These are phyloP conservation scores for Leishmania braziliensis DNA, from an alignment of 208 protist genomes.

Conservation along the genomic window DNA sequence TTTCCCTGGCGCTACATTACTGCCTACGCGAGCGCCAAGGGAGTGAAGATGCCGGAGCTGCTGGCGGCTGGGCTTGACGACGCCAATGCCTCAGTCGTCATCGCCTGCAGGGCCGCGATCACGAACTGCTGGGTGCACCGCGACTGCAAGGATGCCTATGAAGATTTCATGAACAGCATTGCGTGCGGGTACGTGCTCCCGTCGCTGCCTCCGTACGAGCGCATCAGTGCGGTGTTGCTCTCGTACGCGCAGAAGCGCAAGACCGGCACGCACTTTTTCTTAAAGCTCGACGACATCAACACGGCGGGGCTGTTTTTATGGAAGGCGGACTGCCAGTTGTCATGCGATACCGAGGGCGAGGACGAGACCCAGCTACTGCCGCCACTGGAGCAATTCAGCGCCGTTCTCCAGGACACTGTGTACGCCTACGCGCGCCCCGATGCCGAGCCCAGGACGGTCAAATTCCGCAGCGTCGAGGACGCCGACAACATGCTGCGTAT, in stretches of 20 bases:
- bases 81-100: slow-evolving; percentile 61
- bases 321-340: slow-evolving; percentile 66
- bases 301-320: slow-evolving; percentile 75
- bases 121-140: slow-evolving; percentile 88
- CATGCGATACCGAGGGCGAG: slow-evolving; percentile 63
- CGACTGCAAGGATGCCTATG: slow-evolving; percentile 69
- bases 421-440: slow-evolving; percentile 82
- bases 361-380: slow-evolving; percentile 60
- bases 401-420: slow-evolving; percentile 81
- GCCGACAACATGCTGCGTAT: slow-evolving; percentile 86
- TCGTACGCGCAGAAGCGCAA: slow-evolving; percentile 57
- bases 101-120: slow-evolving; percentile 77
- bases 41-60: slow-evolving; percentile 48
- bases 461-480: slow-evolving; percentile 80
- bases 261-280: slow-evolving; percentile 36
- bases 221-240: slow-evolving; percentile 65
- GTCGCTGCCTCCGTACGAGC: slow-evolving; percentile 57
- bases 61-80: slow-evolving; percentile 70
- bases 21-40: slow-evolving; percentile 72
- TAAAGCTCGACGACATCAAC: slow-evolving; percentile 59
- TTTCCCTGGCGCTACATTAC: slow-evolving; percentile 88
- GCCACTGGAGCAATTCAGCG: slow-evolving; percentile 75
- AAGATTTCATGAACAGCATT: slow-evolving; percentile 71
- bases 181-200: slow-evolving; percentile 42
- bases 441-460: slow-evolving; percentile 64